Evolutionary conservation across 257 asterid species (phyloP).

Genomic region (Rhazya stricta): DNA sequence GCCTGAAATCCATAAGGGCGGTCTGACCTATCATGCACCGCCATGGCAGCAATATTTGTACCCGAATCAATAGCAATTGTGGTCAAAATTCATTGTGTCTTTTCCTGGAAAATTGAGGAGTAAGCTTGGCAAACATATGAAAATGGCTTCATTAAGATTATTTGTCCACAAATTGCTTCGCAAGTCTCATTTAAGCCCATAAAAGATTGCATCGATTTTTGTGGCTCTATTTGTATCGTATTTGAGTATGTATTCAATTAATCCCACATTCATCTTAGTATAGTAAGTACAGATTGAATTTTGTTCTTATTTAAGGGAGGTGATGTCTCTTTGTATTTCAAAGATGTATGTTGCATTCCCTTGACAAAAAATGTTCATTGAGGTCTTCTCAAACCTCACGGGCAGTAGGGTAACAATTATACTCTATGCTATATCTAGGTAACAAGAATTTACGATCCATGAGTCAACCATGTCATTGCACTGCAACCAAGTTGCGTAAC

Average conservation of each 20-base stretch:
- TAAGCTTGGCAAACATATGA: neutral
- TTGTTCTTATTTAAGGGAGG: neutral
- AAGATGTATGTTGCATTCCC: neutral
- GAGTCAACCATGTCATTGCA: neutral
- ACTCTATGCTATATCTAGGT: neutral
- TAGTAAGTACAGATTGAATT: neutral
- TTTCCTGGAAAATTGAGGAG: neutral
- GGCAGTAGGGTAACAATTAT: neutral
- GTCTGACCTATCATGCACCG: neutral
- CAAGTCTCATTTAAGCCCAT: constrained; percentile 7
- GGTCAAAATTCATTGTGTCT: neutral
- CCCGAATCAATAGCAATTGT: no score
- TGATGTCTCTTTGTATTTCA: neutral
- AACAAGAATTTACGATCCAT: neutral
- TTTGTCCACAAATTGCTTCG: neutral
- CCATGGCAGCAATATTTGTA: neutral
- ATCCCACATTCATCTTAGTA: no score
- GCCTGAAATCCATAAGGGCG: no score
- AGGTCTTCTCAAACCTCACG: neutral
- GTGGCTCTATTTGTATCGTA: neutral
- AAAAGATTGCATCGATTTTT: neutral
- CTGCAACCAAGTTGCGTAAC: neutral
- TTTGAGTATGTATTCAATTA: neutral
- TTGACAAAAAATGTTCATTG: neutral
- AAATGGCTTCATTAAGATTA: neutral